Conservation (phyloP, 495 filamentous ascomycete genomes). For the Xylaria nigripes region DNA sequence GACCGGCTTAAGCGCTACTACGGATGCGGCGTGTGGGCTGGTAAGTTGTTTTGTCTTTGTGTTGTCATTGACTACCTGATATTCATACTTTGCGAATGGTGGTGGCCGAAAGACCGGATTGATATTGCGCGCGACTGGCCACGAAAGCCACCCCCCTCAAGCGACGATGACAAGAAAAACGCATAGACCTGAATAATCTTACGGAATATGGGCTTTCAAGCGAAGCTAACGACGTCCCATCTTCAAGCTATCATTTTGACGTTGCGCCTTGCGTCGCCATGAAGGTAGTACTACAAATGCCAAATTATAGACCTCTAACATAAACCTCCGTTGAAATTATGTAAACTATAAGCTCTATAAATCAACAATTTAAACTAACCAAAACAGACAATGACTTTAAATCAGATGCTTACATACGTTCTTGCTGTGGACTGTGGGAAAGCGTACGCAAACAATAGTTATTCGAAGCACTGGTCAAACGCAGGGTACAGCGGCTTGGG, state of each 20-base stretch:
- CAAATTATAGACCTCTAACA: neutral
- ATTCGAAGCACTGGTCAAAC: too few species aligned
- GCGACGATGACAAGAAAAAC: conserved; percentile 18
- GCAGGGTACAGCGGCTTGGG: too few species aligned
- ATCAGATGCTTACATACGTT: too few species aligned
- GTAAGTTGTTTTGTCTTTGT: conserved; percentile 91
- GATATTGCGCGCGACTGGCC: conserved; percentile 90
- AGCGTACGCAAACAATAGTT: too few species aligned
- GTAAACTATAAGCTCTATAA: too few species aligned
- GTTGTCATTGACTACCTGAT: conserved; percentile 90
- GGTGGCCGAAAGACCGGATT: conserved; percentile 73
- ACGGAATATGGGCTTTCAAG: neutral
- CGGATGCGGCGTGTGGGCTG: conserved; percentile 99
- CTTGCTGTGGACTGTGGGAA: too few species aligned
- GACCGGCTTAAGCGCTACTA: conserved; percentile 94
- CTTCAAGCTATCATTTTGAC: neutral
- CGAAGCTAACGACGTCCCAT: neutral
- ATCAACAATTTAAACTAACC: too few species aligned
- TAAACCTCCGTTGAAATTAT: neutral
- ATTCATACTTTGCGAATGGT: conserved; percentile 78
- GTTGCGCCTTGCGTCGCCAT: neutral
- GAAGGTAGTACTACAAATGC: neutral
- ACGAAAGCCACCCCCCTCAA: conserved; percentile 45
- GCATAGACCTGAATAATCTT: neutral
- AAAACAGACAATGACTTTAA: too few species aligned